Evolutionary conservation across 768 basidiomycete species (phyloP).

Genomic region (Tulasnella sp.): DNA sequence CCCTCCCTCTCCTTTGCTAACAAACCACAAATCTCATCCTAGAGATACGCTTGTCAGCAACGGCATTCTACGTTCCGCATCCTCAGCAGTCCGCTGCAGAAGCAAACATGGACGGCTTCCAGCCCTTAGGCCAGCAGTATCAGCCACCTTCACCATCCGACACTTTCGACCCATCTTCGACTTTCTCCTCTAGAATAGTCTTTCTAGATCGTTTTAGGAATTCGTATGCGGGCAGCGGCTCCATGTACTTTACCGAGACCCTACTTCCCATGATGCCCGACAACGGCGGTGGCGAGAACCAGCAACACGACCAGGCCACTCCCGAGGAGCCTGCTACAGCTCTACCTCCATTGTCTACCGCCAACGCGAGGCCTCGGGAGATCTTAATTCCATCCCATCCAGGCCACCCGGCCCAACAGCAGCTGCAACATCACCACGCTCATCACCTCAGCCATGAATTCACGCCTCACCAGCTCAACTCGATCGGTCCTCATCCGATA

Average conservation of each 20-base stretch:
- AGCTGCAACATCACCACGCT: background rate
- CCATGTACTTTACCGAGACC: slow-evolving; percentile 26
- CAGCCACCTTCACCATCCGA: slow-evolving; percentile 36
- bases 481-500: slow-evolving; percentile 23
- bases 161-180: slow-evolving; percentile 31
- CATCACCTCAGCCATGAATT: slow-evolving; percentile 25
- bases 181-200: slow-evolving; percentile 38
- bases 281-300: slow-evolving; percentile 53
- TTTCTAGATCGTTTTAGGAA: slow-evolving; percentile 56
- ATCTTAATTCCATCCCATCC: slow-evolving; percentile 43
- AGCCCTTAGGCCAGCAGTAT: slow-evolving; percentile 46
- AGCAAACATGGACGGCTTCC: slow-evolving; percentile 71
- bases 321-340: slow-evolving; percentile 10
- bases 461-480: slow-evolving; percentile 15
- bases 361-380: slow-evolving; percentile 52
- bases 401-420: slow-evolving; percentile 11
- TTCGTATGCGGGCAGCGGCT: slow-evolving; percentile 37
- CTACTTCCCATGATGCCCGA: slow-evolving; percentile 34
- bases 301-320: slow-evolving; percentile 23
- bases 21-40: background rate
- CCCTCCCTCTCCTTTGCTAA: background rate
- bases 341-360: slow-evolving; percentile 47
- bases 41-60: background rate
- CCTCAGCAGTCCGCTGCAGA: slow-evolving; percentile 40
- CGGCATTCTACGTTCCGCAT: slow-evolving; percentile 28